Base-by-base conservation (phyloP, 2,329 filamentous ascomycete species). In the Pseudohalonectria lignicola region DNA sequence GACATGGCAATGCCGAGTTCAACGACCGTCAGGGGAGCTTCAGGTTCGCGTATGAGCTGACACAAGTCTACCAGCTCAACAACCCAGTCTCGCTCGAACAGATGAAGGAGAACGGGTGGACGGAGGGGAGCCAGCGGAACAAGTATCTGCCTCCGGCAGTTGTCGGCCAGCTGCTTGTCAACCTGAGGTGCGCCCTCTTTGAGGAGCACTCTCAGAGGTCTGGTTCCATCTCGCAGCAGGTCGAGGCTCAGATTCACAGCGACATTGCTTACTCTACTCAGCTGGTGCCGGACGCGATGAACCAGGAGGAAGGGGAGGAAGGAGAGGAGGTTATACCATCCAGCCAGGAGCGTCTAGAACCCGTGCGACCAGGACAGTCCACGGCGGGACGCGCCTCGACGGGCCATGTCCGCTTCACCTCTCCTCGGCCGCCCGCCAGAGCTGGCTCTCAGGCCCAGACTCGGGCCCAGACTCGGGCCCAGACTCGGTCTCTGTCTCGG, bases 21-120 rank as follows among this genome's bases (percentile, higher is more conserved):
- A 71, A 72, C 41, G 47, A 53, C 9, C 59, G 59, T 6, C 53
- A 47, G 29, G 19, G 17, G 3, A 41, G 45, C n/a, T 50, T 53
- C 13, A 62, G 60, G 18, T 72, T 59, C 43, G 73, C 69, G 4
- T 72, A 76, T 47, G 66, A 71, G 46, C 59, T 76, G 32, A 45
- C 64, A 17, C 64, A 79, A 46, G 61, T 82, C 1, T 82, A 79
- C 48, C 65, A 76, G 52, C 63, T 82, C 19, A 78, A 79, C 47
- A 69, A 80, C 49, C 70, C 76, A 0, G 60, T 76, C 2, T 56
- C 64, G 1, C 56, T 74, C 2, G 55, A 61, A 0, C 59, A 67
- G 37, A 71, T 80, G 60, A 64, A 63, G 32, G 57, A 62, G 31
- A 68, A 71, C 29, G 74, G 71, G 1, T 76, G 74, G 69, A 50